Percentiles rank a stretch among this genome's conserved stretches.
These are phyloP conservation scores for Neurospora sp. DNA, from an alignment of 2,329 filamentous ascomycete genomes.

Conservation along the genomic window DNA sequence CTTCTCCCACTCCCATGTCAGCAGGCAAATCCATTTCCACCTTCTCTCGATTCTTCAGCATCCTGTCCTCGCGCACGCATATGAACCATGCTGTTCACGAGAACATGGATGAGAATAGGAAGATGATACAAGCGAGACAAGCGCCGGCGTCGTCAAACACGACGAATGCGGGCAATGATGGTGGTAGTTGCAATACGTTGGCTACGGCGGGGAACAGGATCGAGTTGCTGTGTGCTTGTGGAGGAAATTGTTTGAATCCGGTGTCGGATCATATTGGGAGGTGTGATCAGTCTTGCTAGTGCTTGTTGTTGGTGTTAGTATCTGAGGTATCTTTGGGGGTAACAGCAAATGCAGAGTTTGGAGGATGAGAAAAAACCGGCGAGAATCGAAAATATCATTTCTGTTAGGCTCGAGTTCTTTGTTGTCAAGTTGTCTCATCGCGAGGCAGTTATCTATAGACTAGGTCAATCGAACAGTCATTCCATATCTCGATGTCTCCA, in stretches of 20 bases:
- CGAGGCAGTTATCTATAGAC: neutral
- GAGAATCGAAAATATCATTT: neutral
- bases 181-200: conserved; percentile 2
- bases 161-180: neutral
- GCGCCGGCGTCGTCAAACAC: neutral
- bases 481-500: neutral
- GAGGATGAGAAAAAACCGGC: neutral
- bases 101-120: neutral
- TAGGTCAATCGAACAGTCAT: neutral
- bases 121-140: neutral
- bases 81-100: neutral
- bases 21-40: neutral
- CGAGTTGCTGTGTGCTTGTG: conserved; percentile 15
- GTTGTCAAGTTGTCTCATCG: neutral
- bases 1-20: neutral
- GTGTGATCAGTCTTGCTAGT: conserved; percentile 14
- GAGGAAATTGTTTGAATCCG: conserved; percentile 15
- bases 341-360: neutral
- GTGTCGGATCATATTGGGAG: conserved; percentile 15
- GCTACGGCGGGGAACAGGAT: conserved; percentile 12
- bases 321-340: neutral
- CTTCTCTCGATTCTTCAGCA: neutral
- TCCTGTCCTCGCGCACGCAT: neutral
- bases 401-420: neutral
- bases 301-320: neutral